Conservation (phyloP, 257 asterid genomes). For the Ophiorrhiza pumila region DNA sequence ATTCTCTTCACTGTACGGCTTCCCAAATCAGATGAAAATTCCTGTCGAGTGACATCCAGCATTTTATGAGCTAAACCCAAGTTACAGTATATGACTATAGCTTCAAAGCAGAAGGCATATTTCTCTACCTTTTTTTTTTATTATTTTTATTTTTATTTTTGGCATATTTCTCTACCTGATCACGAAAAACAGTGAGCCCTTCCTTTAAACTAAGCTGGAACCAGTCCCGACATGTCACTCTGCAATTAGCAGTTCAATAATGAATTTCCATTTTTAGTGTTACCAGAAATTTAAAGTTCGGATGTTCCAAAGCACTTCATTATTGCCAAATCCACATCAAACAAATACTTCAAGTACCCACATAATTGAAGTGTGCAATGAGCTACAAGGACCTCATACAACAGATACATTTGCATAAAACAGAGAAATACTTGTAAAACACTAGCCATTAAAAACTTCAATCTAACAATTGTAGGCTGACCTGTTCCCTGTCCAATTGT, state of each 20-base stretch:
- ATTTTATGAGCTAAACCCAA: constrained; percentile 5
- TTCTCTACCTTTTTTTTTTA: too few relatives aligned
- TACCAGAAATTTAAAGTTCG: background rate
- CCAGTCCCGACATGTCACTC: constrained; percentile 99
- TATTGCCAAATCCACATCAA: background rate
- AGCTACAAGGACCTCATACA: too few relatives aligned
- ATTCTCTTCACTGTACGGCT: constrained; percentile 80
- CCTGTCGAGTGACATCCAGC: constrained; percentile 37
- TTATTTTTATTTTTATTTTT: too few relatives aligned
- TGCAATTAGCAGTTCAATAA: constrained; percentile 32
- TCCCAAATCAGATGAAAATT: constrained; percentile 85
- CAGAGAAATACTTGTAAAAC: background rate
- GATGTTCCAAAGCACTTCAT: background rate
- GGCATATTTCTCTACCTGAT: constrained; percentile 60
- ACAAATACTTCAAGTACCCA: too few relatives aligned
- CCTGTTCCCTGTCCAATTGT: constrained; percentile 99
- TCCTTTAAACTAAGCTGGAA: constrained; percentile 99
- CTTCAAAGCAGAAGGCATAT: background rate
- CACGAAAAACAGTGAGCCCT: constrained; percentile 98
- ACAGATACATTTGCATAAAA: background rate
- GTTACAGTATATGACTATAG: background rate
- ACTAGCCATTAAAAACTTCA: constrained; percentile 10
- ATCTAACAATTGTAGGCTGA: constrained; percentile 25
- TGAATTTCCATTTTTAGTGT: constrained; percentile 20
- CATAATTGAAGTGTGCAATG: background rate